Conservation (phyloP, 306 rosid genomes). For the Myrica gale region DNA sequence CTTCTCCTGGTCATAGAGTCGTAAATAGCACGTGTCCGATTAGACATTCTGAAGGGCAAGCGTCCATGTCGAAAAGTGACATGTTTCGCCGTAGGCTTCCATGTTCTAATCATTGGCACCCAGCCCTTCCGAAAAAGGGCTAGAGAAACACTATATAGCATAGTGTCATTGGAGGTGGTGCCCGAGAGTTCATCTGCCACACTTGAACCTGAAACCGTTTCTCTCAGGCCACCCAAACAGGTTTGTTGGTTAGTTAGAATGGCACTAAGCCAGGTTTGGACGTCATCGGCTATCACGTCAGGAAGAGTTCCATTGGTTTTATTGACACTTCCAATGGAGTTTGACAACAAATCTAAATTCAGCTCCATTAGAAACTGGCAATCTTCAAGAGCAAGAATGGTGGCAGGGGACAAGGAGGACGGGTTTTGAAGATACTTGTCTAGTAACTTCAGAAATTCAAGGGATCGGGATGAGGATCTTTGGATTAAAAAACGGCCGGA, state of each 20-base stretch:
- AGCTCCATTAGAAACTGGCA: neutral
- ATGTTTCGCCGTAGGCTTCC: slow-evolving; percentile 1
- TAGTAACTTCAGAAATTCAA: neutral
- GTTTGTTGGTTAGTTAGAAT: slow-evolving; percentile 6
- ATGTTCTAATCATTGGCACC: neutral
- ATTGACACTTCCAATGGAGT: neutral
- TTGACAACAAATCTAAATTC: neutral
- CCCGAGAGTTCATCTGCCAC: neutral
- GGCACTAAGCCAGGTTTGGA: neutral
- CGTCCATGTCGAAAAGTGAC: neutral
- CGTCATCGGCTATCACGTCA: neutral
- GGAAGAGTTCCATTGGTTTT: neutral
- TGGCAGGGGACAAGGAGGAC: neutral
- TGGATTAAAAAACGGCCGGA: neutral
- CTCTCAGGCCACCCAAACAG: neutral
- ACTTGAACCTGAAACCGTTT: neutral
- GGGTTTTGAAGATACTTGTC: neutral
- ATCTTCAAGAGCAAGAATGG: neutral
- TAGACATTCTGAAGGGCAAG: neutral
- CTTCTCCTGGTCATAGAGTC: neutral
- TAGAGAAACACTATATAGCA: neutral
- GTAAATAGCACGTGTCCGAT: neutral
- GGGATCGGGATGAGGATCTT: neutral
- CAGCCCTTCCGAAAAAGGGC: neutral
- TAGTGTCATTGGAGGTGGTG: neutral